Conservation (phyloP, 345 rosid genomes). For the Angophora floribunda region DNA sequence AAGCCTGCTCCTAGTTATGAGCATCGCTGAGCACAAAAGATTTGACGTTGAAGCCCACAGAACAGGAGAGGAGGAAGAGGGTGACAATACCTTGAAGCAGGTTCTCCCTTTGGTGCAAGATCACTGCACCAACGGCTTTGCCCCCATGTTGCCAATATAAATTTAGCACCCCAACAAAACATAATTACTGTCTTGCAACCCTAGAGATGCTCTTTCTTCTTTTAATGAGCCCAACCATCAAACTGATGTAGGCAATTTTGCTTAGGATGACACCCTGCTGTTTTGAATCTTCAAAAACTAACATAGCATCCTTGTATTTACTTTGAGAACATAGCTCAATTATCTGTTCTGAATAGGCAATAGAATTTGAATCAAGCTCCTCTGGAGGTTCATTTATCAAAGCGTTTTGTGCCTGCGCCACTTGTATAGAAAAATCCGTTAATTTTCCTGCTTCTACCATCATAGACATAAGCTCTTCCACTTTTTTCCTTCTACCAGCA, state of each 20-base stretch:
- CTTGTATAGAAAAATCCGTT: slow-evolving; percentile 13
- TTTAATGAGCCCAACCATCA: slow-evolving; percentile 49
- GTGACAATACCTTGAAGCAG: not conserved
- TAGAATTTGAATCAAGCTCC: slow-evolving; percentile 23
- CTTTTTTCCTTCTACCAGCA: slow-evolving; percentile 47
- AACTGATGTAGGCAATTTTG: slow-evolving; percentile 26
- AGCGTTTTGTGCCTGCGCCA: slow-evolving; percentile 3
- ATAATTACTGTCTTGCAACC: not conserved
- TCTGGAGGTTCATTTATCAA: slow-evolving; percentile 7
- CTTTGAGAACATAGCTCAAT: slow-evolving; percentile 56
- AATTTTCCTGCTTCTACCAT: slow-evolving; percentile 29
- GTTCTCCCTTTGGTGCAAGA: not conserved
- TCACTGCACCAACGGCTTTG: not conserved
- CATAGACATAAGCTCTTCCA: slow-evolving; percentile 45
- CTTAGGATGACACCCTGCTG: slow-evolving; percentile 25
- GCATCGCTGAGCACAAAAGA: not conserved
- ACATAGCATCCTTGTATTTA: slow-evolving; percentile 47
- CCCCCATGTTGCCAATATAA: not conserved
- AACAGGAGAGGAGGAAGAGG: not conserved
- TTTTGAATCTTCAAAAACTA: slow-evolving; percentile 20
- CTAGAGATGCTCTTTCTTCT: slow-evolving; percentile 42
- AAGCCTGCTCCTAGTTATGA: not conserved
- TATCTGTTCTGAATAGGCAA: slow-evolving; percentile 48
- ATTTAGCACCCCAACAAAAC: not conserved
- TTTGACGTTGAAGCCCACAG: not conserved